These are phyloP conservation scores for Coprinopsis marcescibilis DNA, from an alignment of 768 basidiomycete genomes.

Conservation along the genomic window DNA sequence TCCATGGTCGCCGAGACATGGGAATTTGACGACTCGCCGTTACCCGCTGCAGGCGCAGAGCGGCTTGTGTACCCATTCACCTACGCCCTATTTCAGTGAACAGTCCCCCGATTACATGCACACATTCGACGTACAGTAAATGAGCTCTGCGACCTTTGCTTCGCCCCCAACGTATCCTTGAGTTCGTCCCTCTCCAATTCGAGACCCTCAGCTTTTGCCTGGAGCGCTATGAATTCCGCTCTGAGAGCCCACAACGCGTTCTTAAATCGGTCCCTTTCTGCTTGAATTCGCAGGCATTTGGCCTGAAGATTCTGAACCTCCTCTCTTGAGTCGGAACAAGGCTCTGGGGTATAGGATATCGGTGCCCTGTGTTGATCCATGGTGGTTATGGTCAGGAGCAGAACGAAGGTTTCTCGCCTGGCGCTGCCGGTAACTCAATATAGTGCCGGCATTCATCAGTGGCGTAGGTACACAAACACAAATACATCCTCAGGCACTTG, in stretches of 20 bases:
- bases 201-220: slow-evolving; percentile 5
- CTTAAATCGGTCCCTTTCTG: slow-evolving; percentile 6
- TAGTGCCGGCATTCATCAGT: no score
- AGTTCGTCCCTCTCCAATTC: slow-evolving; percentile 5
- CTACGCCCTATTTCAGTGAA: no score
- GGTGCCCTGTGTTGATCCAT: background rate
- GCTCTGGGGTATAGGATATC: background rate
- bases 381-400: background rate
- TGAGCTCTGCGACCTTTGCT: background rate
- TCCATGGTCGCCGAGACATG: no score
- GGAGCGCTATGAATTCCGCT: slow-evolving; percentile 2
- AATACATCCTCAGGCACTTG: no score
- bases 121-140: background rate
- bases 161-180: slow-evolving; percentile 1
- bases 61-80: no score
- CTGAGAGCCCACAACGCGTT: slow-evolving; percentile 3
- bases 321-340: background rate
- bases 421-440: no score
- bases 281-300: slow-evolving; percentile 1
- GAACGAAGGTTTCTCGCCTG: no score
- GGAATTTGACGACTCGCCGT: no score
- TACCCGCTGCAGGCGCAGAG: no score
- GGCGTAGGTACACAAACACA: no score
- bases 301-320: background rate
- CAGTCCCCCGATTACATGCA: no score